Evolutionary conservation across 1,139 yeast genomes (phyloP).

Genomic region (Hanseniaspora uvarum): DNA sequence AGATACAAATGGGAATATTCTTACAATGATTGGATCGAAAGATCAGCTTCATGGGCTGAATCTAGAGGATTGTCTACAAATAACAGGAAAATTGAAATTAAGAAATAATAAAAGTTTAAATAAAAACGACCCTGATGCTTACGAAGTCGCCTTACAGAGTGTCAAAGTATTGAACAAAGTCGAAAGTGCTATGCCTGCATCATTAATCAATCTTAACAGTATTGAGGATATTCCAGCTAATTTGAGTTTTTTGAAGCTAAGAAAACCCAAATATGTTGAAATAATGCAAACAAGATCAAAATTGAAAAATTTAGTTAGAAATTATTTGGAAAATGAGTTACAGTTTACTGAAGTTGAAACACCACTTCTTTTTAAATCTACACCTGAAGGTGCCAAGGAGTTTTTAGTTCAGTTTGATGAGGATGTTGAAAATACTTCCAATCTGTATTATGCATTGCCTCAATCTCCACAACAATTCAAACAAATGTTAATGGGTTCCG

Average conservation of each 20-base stretch:
- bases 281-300: constrained; percentile 53
- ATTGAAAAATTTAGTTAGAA: constrained; percentile 48
- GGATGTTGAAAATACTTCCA: constrained; percentile 39
- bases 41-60: constrained; percentile 40
- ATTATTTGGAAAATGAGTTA: constrained; percentile 36
- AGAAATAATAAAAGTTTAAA: constrained; percentile 23
- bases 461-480: constrained; percentile 98
- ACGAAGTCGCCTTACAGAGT: constrained; percentile 49
- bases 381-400: constrained; percentile 97
- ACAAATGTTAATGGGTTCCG: constrained; percentile 89
- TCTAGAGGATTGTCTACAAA: constrained; percentile 68
- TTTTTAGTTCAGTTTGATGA: constrained; percentile 60
- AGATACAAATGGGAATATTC: constrained; percentile 60
- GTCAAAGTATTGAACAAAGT: constrained; percentile 52
- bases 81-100: constrained; percentile 43
- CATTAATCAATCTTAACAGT: constrained; percentile 24
- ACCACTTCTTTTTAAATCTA: constrained; percentile 82
- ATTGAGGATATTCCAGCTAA: constrained; percentile 62
- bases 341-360: constrained; percentile 80
- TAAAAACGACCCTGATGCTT: constrained; percentile 27
- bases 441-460: constrained; percentile 73
- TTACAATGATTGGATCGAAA: constrained; percentile 44
- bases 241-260: constrained; percentile 66
- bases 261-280: constrained; percentile 51
- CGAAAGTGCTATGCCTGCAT: constrained; percentile 3